Evolutionary conservation across 345 rosid species (phyloP), one percentile per base, ranked within the genome.

Genomic region (Boechera stricta): DNA sequence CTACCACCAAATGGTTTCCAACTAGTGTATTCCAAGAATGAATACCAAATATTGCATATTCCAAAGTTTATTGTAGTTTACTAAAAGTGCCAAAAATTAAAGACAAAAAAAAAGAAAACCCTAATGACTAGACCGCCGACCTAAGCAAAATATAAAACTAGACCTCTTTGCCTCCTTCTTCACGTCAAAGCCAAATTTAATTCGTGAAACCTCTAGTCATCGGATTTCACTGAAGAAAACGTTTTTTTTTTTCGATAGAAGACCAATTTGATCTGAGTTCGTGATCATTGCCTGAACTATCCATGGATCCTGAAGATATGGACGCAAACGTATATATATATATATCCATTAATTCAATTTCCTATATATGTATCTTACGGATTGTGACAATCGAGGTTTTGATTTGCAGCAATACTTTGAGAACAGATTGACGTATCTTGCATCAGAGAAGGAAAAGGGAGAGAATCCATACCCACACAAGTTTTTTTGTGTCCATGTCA

Each of bases 401-500:
- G 10, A 48, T 53, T 66, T 84, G 85, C 87, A 93, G 92, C 93
- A 88, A 91, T 93, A 89, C 79, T 77, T 75, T 53, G 92, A 89
- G 75, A 93, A 89, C 63, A 84, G 97, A 82, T 33, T 85, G 74
- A 88, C 73, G 67, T 86, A 81, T 85, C 84, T 93, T 15, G 86
- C 78, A 57, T 67, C 81, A 11, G 84, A 70, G 84, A 93, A 88
- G 77, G 82, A 66, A 10, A 88, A 85, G 55, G 93, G 91, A 24
- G 79, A 77, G 53, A 89, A 93, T 71, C 89, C 93, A 3, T 91
- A 89, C 76, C 93, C 98, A 42, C 93, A 91, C 65, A 89, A 93
- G 42, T 93, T 93, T 56, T 49, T 49, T 10, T 31, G 85, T 79
- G 7, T 31, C 85, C 0, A 74, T 84, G 88, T 76, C 93, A 16